A percentile compares a stretch with the other conserved stretches of the same genome.
phyloP scores from a whole-genome alignment of 306 rosid genomes.

The Bauhinia variegata region DNA sequence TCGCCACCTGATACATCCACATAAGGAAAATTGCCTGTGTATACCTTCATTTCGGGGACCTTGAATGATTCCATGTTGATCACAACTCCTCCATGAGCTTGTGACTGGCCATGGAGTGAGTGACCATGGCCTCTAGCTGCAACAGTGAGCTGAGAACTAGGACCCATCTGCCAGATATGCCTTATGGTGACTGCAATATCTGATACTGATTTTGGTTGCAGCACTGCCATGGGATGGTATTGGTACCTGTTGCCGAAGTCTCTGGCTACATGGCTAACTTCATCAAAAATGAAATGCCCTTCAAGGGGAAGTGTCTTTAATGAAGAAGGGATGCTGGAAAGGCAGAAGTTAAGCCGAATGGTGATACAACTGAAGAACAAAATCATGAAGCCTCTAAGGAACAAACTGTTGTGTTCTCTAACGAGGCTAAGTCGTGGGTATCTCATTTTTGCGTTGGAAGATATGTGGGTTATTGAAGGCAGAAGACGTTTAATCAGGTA shows the following conservation, averaged over 20 bases:
- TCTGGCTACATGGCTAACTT: slow-evolving; percentile 61
- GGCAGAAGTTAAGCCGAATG: slow-evolving; percentile 51
- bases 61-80: slow-evolving; percentile 84
- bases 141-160: slow-evolving; percentile 71
- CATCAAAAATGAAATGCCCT: slow-evolving; percentile 71
- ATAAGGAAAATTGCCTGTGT: slow-evolving; percentile 51
- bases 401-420: slow-evolving; percentile 46
- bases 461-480: slow-evolving; percentile 48
- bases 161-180: slow-evolving; percentile 83
- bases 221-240: slow-evolving; percentile 66
- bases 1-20: slow-evolving; percentile 91
- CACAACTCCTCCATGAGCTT: slow-evolving; percentile 78
- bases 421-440: slow-evolving; percentile 46
- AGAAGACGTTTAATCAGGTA: slow-evolving; percentile 42
- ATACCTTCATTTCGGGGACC: slow-evolving; percentile 56
- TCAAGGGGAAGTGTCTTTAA: slow-evolving; percentile 61
- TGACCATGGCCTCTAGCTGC: slow-evolving; percentile 99
- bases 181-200: slow-evolving; percentile 69
- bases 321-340: slow-evolving; percentile 53
- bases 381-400: slow-evolving; percentile 58
- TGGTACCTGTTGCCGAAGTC: slow-evolving; percentile 89
- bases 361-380: slow-evolving; percentile 57
- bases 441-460: slow-evolving; percentile 46
- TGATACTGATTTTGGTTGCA: slow-evolving; percentile 75
- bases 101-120: slow-evolving; percentile 92